These are phyloP conservation scores for Gryganskiella cystojenkinii DNA, from an alignment of 192 early-diverging fungal genomes.

Conservation along the genomic window DNA sequence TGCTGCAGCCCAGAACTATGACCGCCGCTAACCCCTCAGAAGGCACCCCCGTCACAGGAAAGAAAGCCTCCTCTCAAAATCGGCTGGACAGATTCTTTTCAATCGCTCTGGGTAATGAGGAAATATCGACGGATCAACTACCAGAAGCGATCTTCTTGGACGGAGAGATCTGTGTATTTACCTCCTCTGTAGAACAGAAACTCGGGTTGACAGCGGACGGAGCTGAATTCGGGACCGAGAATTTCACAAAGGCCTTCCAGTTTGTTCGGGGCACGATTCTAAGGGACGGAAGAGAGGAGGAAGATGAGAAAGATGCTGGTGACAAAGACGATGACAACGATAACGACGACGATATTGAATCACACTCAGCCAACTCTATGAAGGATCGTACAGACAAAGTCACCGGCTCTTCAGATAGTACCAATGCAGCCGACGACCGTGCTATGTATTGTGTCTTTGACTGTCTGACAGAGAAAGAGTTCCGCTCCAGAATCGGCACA, in stretches of 20 bases:
- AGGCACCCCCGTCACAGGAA: too few species aligned
- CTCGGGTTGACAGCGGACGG: too few species aligned
- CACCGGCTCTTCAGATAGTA: conserved; percentile 17
- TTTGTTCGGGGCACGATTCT: neutral
- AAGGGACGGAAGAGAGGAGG: neutral
- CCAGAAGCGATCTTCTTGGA: conserved; percentile 51
- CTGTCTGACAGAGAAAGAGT: conserved; percentile 45
- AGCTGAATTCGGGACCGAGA: conserved; percentile 19
- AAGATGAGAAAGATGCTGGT: neutral
- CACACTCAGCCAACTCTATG: too few species aligned
- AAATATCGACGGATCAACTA: neutral
- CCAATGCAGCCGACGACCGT: conserved; percentile 30
- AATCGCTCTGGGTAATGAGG: neutral
- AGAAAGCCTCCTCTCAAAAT: neutral
- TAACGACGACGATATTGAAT: neutral
- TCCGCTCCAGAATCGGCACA: conserved; percentile 27
- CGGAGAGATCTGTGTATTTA: conserved; percentile 62
- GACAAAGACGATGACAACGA: neutral
- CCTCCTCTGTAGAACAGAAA: too few species aligned
- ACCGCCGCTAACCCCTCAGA: too few species aligned
- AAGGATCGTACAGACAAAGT: too few species aligned
- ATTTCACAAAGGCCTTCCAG: conserved; percentile 27
- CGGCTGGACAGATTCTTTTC: conserved; percentile 17
- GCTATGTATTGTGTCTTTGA: conserved; percentile 64
- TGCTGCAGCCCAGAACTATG: neutral